phyloP scores from a whole-genome alignment of 805 yeast species.

The Spathaspora passalidarum region DNA sequence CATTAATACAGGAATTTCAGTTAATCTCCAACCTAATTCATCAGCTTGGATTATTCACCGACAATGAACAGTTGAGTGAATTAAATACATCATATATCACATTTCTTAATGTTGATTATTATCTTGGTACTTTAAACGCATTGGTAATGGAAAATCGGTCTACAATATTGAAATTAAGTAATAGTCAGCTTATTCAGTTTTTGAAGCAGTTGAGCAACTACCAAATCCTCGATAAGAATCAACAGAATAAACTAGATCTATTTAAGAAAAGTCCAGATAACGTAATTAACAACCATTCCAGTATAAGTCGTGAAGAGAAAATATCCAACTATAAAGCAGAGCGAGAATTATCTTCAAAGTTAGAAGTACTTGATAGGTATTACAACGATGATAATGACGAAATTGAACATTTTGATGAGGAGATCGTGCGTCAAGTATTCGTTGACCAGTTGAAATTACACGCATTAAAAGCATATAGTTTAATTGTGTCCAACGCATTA shows the following conservation, averaged over 20 bases:
- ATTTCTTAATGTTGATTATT: constrained; percentile 57
- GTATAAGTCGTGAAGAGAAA: constrained; percentile 61
- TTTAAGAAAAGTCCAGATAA: neutral
- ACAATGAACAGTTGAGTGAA: constrained; percentile 71
- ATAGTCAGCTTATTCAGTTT: constrained; percentile 18
- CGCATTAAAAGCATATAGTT: constrained; percentile 51
- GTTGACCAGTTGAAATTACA: constrained; percentile 52
- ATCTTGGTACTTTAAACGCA: constrained; percentile 43
- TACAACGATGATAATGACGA: constrained; percentile 18
- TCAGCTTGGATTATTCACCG: constrained; percentile 60
- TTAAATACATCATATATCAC: constrained; percentile 60
- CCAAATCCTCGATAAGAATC: constrained; percentile 16
- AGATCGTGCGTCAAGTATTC: constrained; percentile 52
- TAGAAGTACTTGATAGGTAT: constrained; percentile 36
- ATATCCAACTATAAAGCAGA: constrained; percentile 65
- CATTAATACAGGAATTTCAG: constrained; percentile 40
- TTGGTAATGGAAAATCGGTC: constrained; percentile 23
- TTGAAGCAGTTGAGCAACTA: constrained; percentile 45
- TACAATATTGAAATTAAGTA: neutral
- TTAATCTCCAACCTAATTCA: constrained; percentile 43
- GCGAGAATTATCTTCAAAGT: constrained; percentile 46
- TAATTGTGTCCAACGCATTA: constrained; percentile 57
- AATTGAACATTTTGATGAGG: constrained; percentile 55
- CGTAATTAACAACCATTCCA: constrained; percentile 22
- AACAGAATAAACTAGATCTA: constrained; percentile 9